phyloP scores from a whole-genome alignment of 495 filamentous ascomycete genomes.

The Copromyces sp. region DNA sequence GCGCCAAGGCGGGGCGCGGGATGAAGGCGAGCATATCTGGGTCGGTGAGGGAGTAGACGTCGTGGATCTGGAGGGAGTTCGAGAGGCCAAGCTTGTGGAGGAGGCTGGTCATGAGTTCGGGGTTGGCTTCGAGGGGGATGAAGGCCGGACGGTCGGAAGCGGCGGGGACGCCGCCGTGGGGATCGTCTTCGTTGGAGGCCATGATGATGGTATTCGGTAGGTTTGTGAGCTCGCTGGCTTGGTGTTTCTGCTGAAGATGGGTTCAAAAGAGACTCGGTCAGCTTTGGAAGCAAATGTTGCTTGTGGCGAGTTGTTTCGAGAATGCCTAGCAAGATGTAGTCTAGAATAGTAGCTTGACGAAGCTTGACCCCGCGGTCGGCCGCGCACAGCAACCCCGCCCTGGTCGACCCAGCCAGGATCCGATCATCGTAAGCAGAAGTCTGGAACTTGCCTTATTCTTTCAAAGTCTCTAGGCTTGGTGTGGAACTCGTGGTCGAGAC shows the following conservation, averaged over 20 bases:
- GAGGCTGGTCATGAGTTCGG: constrained; percentile 68
- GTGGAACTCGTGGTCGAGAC: not conserved
- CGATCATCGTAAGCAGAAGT: not conserved
- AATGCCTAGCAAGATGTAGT: not conserved
- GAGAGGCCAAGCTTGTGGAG: constrained; percentile 68
- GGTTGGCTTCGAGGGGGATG: constrained; percentile 53
- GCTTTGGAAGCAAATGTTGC: not conserved
- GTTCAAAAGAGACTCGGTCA: not conserved
- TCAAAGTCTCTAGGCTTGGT: not conserved
- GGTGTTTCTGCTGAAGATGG: not conserved
- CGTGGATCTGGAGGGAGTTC: constrained; percentile 55
- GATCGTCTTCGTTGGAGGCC: constrained; percentile 11
- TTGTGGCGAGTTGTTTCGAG: not conserved
- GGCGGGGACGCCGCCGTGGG: constrained; percentile 6
- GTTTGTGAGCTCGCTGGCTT: not conserved
- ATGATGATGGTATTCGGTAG: constrained; percentile 13
- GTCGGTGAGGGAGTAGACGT: constrained; percentile 76
- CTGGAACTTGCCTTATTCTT: not conserved
- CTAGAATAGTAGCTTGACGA: not conserved
- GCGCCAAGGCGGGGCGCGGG: constrained; percentile 70
- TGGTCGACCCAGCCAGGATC: not conserved
- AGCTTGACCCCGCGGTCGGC: not conserved
- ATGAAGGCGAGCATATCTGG: constrained; percentile 69
- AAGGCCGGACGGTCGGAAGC: constrained; percentile 27
- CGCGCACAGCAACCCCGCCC: not conserved